A percentile compares a stretch with the other conserved stretches of the same genome.
Conservation (phyloP, 2,329 filamentous ascomycete genomes). For the Zymoseptoria tritici region DNA sequence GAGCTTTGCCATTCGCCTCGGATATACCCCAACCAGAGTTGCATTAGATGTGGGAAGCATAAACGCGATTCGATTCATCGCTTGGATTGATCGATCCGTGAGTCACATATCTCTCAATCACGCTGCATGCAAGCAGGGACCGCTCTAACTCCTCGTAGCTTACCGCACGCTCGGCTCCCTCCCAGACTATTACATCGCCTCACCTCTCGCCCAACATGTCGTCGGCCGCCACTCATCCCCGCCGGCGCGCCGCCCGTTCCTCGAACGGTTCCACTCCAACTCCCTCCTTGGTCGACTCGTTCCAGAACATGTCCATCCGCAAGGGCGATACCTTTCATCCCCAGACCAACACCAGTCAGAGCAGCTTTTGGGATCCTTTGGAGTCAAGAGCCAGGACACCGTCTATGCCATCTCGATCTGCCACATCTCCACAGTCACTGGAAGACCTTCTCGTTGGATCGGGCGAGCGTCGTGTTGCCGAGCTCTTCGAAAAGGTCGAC, state of each 20-base stretch:
- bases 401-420: conserved; percentile 41
- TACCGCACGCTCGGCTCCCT: conserved; percentile 10
- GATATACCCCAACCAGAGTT: background rate
- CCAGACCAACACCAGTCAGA: conserved; percentile 36
- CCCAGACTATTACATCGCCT: conserved; percentile 13
- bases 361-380: conserved; percentile 32
- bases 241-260: conserved; percentile 37
- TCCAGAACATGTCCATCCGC: conserved; percentile 39
- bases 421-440: conserved; percentile 42
- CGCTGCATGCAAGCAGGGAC: conserved; percentile 4
- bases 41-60: background rate
- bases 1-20: background rate
- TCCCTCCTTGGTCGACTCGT: conserved; percentile 31
- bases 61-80: background rate
- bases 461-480: conserved; percentile 38
- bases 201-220: conserved; percentile 20
- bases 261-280: conserved; percentile 27
- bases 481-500: conserved; percentile 40
- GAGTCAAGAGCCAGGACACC: conserved; percentile 20
- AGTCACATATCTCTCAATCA: conserved; percentile 7
- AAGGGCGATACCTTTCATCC: conserved; percentile 45
- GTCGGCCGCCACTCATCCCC: conserved; percentile 35
- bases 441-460: conserved; percentile 42
- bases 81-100: conserved; percentile 7
- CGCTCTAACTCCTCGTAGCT: conserved; percentile 11